Percentiles rank a stretch among this genome's conserved stretches.
These are phyloP conservation scores for Sinapis alba DNA, from an alignment of 441 rosid genomes.

Conservation along the genomic window DNA sequence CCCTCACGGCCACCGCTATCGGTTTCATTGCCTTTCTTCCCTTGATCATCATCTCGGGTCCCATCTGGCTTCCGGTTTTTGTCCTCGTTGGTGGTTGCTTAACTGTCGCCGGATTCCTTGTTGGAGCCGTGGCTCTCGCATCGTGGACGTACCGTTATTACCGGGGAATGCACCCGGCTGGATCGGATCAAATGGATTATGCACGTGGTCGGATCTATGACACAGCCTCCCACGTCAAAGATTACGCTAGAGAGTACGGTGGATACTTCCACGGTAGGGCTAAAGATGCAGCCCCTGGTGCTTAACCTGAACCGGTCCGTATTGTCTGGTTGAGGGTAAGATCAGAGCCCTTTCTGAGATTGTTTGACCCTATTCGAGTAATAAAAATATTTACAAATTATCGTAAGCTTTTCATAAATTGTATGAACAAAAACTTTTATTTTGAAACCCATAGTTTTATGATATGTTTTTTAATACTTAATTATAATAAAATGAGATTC, in stretches of 20 bases:
- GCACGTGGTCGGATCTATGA: slow-evolving; percentile 77
- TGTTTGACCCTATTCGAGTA: not conserved
- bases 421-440: not conserved
- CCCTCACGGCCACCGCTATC: slow-evolving; percentile 44
- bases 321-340: not conserved
- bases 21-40: slow-evolving; percentile 63
- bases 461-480: not conserved
- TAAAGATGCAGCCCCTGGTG: slow-evolving; percentile 93
- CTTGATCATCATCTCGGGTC: slow-evolving; percentile 64
- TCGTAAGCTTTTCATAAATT: not conserved
- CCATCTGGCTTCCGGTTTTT: slow-evolving; percentile 67
- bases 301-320: slow-evolving; percentile 43
- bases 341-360: not conserved
- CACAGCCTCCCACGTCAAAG: slow-evolving; percentile 84
- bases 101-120: slow-evolving; percentile 51
- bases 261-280: slow-evolving; percentile 80
- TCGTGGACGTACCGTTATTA: slow-evolving; percentile 75
- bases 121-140: slow-evolving; percentile 42
- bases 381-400: not conserved
- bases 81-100: slow-evolving; percentile 46
- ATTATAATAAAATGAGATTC: not conserved
- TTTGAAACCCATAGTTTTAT: not conserved
- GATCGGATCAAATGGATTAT: slow-evolving; percentile 68
- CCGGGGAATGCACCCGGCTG: slow-evolving; percentile 71
- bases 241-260: slow-evolving; percentile 77